Conservation (phyloP, 192 early-diverging fungal genomes). For the Entophlyctis luteolus region DNA sequence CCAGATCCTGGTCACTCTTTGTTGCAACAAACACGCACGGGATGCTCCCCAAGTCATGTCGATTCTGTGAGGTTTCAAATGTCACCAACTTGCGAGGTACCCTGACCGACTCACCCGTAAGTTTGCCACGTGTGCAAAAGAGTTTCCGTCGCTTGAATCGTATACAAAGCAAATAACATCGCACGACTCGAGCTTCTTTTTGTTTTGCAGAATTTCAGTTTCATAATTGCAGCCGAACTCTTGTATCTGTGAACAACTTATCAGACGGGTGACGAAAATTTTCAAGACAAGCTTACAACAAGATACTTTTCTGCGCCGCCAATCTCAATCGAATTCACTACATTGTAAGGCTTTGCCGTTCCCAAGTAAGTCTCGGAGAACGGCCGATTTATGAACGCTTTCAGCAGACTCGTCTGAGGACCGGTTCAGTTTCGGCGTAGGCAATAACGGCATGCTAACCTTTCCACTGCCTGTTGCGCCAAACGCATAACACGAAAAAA, state of each 20-base stretch:
- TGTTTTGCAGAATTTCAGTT: slow-evolving; percentile 84
- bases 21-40: slow-evolving; percentile 92
- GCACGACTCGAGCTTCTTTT: slow-evolving; percentile 78
- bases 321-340: slow-evolving; percentile 93
- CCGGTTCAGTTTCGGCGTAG: background rate
- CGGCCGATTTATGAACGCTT: slow-evolving; percentile 80
- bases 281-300: slow-evolving; percentile 58
- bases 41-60: slow-evolving; percentile 76
- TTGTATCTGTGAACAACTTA: slow-evolving; percentile 74
- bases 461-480: slow-evolving; percentile 92
- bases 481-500: slow-evolving; percentile 92
- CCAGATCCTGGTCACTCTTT: slow-evolving; percentile 88
- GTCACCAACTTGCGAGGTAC: too few relatives aligned
- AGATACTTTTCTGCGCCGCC: slow-evolving; percentile 92
- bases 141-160: slow-evolving; percentile 88
- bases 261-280: background rate
- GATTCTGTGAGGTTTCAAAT: slow-evolving; percentile 45
- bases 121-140: slow-evolving; percentile 85
- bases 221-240: slow-evolving; percentile 86
- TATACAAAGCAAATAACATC: slow-evolving; percentile 94
- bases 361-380: slow-evolving; percentile 72
- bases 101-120: slow-evolving; percentile 64
- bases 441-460: slow-evolving; percentile 33
- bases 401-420: slow-evolving; percentile 70
- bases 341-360: slow-evolving; percentile 70